Base-by-base conservation (phyloP, 371 early-diverging fungal species). In the Catenaria anguillulae region DNA sequence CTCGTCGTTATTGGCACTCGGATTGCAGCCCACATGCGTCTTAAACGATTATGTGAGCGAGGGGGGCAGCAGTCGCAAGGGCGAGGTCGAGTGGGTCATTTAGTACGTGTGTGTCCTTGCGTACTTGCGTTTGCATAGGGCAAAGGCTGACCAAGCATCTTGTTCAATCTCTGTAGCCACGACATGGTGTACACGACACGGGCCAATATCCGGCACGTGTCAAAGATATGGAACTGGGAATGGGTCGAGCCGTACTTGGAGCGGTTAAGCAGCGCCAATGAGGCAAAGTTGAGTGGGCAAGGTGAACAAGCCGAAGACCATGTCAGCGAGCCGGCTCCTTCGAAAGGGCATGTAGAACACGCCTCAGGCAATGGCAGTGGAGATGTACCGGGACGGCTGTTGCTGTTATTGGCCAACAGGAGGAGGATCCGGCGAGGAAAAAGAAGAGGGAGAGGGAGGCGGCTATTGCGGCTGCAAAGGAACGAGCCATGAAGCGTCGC, bases 41-140 rank as follows among this genome's bases (percentile, higher is more conserved):
- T 68, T 86, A 26, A 19, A 23, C 45, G 45, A 43, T 40, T 64
- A 68, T 12, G 75, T 76, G 36, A 69, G 69, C 67, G 66, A 75
- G 55, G 78, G 77, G 46, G 66, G 70, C 33, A 70, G 71, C 45
- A 68, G 74, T 0, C 69, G 75, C 10, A 67, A 64, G 43, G 66
- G 68, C 0, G 76, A 77, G 35, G 60, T 86, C 31, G 89, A 89
- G 29, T 92, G 88, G 90, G 82, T 90, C 26, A 68, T 89, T 29
- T 92, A 87, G 63, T 65, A 71, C 46, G 77, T 60, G 54, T 36
- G 19, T n/a, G n/a, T 42, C 40, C 36, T 63, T n/a, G 45, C 52
- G 40, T 52, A 21, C 37, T 42, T 0, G 31, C 23, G 8, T 4
- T 19, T 55, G n/a, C 23, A 15, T 66, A 56, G n/a, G 3, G 45